phyloP scores from a whole-genome alignment of 306 rosid genomes.

The Sicyos edulis region DNA sequence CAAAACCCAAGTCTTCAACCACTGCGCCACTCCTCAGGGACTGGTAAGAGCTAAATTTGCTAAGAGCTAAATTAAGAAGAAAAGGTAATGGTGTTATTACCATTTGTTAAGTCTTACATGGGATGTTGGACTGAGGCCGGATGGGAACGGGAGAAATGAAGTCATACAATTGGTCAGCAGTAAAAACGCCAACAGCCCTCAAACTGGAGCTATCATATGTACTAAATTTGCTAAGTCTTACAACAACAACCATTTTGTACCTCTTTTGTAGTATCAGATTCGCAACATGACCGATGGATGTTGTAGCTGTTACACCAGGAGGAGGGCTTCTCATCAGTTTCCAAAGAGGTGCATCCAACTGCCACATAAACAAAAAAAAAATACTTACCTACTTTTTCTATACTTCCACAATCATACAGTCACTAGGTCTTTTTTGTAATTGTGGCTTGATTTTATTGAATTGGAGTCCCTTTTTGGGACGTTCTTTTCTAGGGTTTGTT shows the following conservation, averaged over 20 bases:
- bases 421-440: too few relatives aligned
- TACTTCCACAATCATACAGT: neutral
- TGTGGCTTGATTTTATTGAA: too few relatives aligned
- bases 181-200: conserved; percentile 69
- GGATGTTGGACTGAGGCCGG: neutral
- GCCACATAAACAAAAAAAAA: conserved; percentile 15
- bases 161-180: conserved; percentile 40
- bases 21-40: too few relatives aligned
- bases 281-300: conserved; percentile 56
- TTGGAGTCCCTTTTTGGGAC: too few relatives aligned
- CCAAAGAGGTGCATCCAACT: conserved; percentile 64
- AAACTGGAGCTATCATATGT: conserved; percentile 28
- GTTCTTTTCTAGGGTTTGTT: too few relatives aligned
- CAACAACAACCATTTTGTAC: conserved; percentile 48
- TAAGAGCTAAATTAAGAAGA: neutral
- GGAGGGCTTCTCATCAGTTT: conserved; percentile 68
- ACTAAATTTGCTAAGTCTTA: conserved; percentile 36
- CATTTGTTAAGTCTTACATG: conserved; percentile 2
- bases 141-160: conserved; percentile 29
- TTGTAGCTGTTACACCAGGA: conserved; percentile 42
- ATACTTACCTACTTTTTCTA: neutral
- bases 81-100: too few relatives aligned
- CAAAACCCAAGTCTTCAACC: too few relatives aligned
- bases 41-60: too few relatives aligned
- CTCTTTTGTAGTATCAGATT: conserved; percentile 52